Base-by-base conservation (phyloP, 1,284 basidiomycete genomes). In the Afroboletus lepidellus region DNA sequence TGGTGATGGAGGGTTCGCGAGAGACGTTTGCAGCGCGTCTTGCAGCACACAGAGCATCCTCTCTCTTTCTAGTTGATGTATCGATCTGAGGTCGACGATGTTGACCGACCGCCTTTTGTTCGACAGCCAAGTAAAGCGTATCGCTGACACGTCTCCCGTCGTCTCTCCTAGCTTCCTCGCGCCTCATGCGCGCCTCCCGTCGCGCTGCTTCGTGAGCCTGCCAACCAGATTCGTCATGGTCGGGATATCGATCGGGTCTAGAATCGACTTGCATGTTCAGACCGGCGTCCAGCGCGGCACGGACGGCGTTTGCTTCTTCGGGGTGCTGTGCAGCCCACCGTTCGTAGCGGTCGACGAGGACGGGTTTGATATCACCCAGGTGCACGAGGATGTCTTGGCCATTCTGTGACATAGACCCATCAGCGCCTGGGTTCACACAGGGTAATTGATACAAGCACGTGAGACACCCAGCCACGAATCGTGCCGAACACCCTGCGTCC, bases 351-450 rank as follows among this genome's bases (percentile, higher is more conserved):
- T 80, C 74, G 33, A 81, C 73, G 16, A 83, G 72, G 12, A 66
- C 59, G 13, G 75, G 75, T 51, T 83, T 83, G 41, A 83, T 69
- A 30, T 76, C 70, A 30, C 74, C 67, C 16, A 83, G 75, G 55
- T 72, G 71, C 54, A 74, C 72, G 30, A 88, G 73, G 48, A 87
- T 85, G 51, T 85, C 78, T 66, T 86, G 81, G 12, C 86, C 86
- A 54, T 88, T 87, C 86, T 88, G 60, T 57, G 39, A 57, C 21
- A 44, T 37, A 50, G 51, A 34, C 6, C 36, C 24, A 59, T 59
- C 74, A 71, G 67, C 38, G 11, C 20, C 30, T 21, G 3, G 30
- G 41, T 56, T 38, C 47, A 48, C 30, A 41, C 20, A 50, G 41
- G 21, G 23, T 23, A 27, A 41, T 46, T 11, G 15, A 44, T 32